phyloP scores from a whole-genome alignment of 2,329 filamentous ascomycete species.

The Pseudogymnoascus sp. region DNA sequence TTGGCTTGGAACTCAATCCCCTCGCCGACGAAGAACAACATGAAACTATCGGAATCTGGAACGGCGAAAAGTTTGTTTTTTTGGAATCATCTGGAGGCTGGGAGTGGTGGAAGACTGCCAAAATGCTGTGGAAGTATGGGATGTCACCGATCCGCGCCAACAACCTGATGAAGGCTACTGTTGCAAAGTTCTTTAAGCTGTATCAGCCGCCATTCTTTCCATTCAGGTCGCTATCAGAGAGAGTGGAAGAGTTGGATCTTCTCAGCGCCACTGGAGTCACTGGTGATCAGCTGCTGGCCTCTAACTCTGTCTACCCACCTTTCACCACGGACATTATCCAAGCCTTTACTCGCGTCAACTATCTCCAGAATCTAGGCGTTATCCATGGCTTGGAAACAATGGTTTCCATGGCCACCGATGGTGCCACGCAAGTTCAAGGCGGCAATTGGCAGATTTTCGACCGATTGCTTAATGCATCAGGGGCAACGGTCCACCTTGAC shows the following conservation, averaged over 20 bases:
- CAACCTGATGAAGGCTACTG: constrained; percentile 60
- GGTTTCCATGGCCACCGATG: constrained; percentile 80
- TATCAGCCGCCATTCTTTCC: constrained; percentile 81
- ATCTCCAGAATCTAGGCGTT: constrained; percentile 75
- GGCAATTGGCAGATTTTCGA: constrained; percentile 95
- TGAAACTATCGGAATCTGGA: constrained; percentile 67
- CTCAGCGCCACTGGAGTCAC: constrained; percentile 58
- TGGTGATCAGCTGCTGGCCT: constrained; percentile 62
- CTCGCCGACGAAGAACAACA: constrained; percentile 33
- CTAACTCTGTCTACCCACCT: constrained; percentile 48
- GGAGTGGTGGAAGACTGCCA: constrained; percentile 72
- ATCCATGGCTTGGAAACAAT: constrained; percentile 88
- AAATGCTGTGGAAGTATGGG: constrained; percentile 80
- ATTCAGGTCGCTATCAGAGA: constrained; percentile 65
- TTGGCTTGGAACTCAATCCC: constrained; percentile 53
- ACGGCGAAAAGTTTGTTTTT: constrained; percentile 68
- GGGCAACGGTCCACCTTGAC: constrained; percentile 54
- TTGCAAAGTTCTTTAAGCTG: constrained; percentile 67
- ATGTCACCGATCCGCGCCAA: constrained; percentile 66
- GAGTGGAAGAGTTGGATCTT: constrained; percentile 59
- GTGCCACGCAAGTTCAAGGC: constrained; percentile 67
- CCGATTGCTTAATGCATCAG: constrained; percentile 62
- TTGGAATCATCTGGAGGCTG: constrained; percentile 49
- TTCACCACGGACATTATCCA: constrained; percentile 82
- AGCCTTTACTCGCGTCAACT: constrained; percentile 87